Base-by-base conservation (phyloP, 2,329 filamentous ascomycete species). In the Penicillium sp. region DNA sequence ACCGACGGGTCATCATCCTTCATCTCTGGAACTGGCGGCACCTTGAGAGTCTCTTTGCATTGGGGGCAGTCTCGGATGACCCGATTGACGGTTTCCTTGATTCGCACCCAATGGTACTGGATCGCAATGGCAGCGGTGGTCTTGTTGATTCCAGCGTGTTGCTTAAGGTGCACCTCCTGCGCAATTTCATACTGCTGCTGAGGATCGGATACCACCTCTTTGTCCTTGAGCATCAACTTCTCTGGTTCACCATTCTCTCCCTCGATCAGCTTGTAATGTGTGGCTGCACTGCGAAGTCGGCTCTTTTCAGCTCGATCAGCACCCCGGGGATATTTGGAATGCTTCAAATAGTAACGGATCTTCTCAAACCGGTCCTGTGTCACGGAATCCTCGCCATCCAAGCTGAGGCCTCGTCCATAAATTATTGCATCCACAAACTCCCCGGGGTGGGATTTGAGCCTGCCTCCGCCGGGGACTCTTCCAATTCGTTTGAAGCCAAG, bases 351-450 rank as follows among this genome's bases (percentile, higher is more conserved):
- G 77, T 88, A 97, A 66, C 91, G 87, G 69, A 97, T 97, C 78
- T 96, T 96, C 78, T 96, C 92, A 77, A 97, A 97, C 61, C 93
- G 88, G 75, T 96, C 91, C 77, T 96, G 91, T 70, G 87, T 91
- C 63, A 92, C 86, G 68, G 88, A 85, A 69, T 93, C 88, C 67
- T 93, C 89, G 62, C 80, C 81, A 62, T 89, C 86, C 32, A 76
- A 72, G 54, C 74, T 78, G 23, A 79, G 66, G 49, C 83, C 81
- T 23, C 81, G 74, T 5, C 90, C 90, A 72, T 87, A 89, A 54
- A 89, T 88, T 68, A 89, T 88, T 64, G 84, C 86, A 70, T 89
- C 86, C 53, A 89, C 81, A 53, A 85, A 77, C 56, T 84, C 80
- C 54, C 80, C 82, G 7, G 84, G 85, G 56, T 85, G 79, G 55